A percentile compares a stretch with the other conserved stretches of the same genome.
Conservation (phyloP, 129 eudicot species). For the Centella asiatica region DNA sequence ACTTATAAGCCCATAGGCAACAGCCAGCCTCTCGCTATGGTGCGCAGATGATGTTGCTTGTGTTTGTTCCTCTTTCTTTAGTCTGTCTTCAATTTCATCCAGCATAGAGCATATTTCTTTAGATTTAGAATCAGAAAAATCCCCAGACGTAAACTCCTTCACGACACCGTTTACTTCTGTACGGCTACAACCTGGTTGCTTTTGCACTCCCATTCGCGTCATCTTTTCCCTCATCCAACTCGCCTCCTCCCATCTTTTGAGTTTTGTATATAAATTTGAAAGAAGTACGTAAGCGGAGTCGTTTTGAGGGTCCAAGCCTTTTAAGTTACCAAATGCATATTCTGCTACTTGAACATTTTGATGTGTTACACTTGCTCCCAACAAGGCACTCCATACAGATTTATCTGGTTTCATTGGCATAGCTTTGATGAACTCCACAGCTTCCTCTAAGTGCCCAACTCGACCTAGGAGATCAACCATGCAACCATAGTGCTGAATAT, state of each 20-base stretch:
- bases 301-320: neutral
- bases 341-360: conserved; percentile 3
- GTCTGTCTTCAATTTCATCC: conserved; percentile 3
- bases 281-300: conserved; percentile 4
- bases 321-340: conserved; percentile 1
- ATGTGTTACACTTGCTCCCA: conserved; percentile 12
- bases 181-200: neutral
- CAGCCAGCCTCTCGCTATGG: conserved; percentile 4
- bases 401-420: conserved; percentile 3
- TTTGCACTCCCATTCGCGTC: neutral
- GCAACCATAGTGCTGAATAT: too few relatives aligned
- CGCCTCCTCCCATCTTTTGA: conserved; percentile 7
- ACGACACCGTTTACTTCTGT: neutral
- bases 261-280: conserved; percentile 5
- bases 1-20: conserved; percentile 5
- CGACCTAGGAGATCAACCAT: conserved; percentile 14
- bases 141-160: neutral
- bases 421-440: neutral
- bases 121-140: neutral
- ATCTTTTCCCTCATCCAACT: conserved; percentile 2
- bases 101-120: conserved; percentile 3
- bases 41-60: neutral
- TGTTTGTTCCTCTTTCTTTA: neutral
- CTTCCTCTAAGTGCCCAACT: neutral
- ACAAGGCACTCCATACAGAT: conserved; percentile 8